Evolutionary conservation across 805 yeast genomes (phyloP), one percentile per base, ranked within the genome.

Genomic region (Candida bentonensis): DNA sequence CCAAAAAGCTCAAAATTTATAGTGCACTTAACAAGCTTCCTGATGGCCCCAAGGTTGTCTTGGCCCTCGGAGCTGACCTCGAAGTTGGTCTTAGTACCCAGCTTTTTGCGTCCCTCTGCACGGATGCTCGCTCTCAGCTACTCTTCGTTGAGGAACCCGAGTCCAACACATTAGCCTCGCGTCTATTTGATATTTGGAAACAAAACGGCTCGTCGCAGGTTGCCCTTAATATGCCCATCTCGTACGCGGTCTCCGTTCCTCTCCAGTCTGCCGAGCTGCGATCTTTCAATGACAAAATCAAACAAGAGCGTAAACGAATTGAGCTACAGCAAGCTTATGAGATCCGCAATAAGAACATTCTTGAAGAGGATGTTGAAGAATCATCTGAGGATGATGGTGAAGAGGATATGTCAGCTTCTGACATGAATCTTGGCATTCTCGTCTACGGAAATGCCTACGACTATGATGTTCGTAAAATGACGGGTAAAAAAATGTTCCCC

Each of bases 91-190:
- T 66, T 74, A 43, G 71, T 59, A 47, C 70, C 62, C 44, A 62
- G 9, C 41, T 62, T 2, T 67, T 67, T 47, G 53, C 58, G n/a
- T 48, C 52, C 4, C 39, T 87, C 17, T 80, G 92, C 53, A 67
- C 67, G 11, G 78, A 74, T 50, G 81, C 77, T 22, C 74, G 73
- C 44, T 77, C 83, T 1, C 78, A 94, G 0, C 69, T 88, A 1
- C 65, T 92, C 1, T 57, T 92, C 44, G 86, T 96, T 0, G 94
- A 86, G 51, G 68, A 70, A 47, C 68, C 81, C 0, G 67, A 67
- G 1, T 54, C 54, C 3, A 61, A 68, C 7, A 68, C 82, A 17
- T 55, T 76, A 4, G 76, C 74, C 20, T 62, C 68, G 22, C 65
- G 67, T 34, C 60, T 84, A 15, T 75, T 69, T 52, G 58, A 60